phyloP scores from a whole-genome alignment of 106 monocot genomes.

The Dendrobium nobile region DNA sequence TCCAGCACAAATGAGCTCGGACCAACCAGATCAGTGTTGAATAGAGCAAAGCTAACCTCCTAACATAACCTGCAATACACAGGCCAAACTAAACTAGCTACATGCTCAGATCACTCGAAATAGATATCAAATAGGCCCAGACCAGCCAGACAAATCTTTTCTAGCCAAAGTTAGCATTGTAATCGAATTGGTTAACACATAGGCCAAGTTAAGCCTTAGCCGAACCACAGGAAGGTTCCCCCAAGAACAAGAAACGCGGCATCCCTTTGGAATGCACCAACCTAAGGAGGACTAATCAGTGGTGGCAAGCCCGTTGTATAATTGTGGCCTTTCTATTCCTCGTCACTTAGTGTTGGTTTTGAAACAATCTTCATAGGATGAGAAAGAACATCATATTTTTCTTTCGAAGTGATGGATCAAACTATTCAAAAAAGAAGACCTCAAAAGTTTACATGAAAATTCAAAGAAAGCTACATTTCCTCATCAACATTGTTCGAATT shows the following conservation, averaged over 20 bases:
- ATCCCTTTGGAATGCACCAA: not conserved
- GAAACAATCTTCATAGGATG: not conserved
- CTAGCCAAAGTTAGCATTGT: not conserved
- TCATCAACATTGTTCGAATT: not conserved
- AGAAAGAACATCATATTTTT: not conserved
- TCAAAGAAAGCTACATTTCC: not conserved
- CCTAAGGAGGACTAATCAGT: not conserved
- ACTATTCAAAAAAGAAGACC: not conserved
- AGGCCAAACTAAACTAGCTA: not conserved
- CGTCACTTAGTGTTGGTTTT: not conserved
- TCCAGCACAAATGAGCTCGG: too few relatives aligned
- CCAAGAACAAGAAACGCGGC: not conserved
- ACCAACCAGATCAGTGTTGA: too few relatives aligned
- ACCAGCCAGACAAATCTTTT: not conserved
- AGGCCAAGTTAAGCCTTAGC: not conserved
- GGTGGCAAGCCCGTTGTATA: not conserved
- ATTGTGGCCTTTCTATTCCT: not conserved
- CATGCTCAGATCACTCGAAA: not conserved
- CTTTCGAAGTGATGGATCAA: not conserved
- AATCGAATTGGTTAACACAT: not conserved
- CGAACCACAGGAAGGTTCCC: not conserved
- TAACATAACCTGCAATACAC: not conserved
- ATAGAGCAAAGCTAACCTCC: not conserved
- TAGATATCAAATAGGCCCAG: not conserved
- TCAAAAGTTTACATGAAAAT: not conserved